These are phyloP conservation scores for Crithidia acanthocephali DNA, from an alignment of 208 protist genomes.

Conservation along the genomic window DNA sequence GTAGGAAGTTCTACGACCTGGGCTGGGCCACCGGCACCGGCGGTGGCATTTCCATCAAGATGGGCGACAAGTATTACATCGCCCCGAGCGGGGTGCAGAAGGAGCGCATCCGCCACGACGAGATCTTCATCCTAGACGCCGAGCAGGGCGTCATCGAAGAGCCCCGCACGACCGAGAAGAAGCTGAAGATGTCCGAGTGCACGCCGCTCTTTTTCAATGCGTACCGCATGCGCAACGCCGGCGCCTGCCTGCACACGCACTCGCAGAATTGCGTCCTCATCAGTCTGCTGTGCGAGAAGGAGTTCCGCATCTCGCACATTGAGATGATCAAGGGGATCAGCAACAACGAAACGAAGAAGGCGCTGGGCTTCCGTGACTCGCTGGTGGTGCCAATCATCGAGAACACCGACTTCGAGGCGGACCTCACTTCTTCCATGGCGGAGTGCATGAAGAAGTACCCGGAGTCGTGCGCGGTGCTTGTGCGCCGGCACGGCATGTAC, in stretches of 20 bases:
- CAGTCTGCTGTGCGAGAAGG: constrained; percentile 89
- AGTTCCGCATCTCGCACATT: constrained; percentile 95
- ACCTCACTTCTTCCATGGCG: constrained; percentile 80
- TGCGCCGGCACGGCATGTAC: constrained; percentile 96
- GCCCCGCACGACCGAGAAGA: constrained; percentile 37
- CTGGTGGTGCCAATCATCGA: constrained; percentile 97
- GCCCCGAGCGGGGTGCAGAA: constrained; percentile 96
- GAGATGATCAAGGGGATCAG: constrained; percentile 96
- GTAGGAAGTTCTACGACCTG: constrained; percentile 91
- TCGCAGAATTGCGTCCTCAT: constrained; percentile 81
- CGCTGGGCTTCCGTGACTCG: constrained; percentile 82
- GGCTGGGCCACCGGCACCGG: constrained; percentile 97
- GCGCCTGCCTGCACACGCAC: constrained; percentile 95
- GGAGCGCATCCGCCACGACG: constrained; percentile 90
- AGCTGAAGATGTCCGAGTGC: constrained; percentile 91
- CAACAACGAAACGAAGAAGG: constrained; percentile 56
- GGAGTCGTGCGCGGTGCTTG: constrained; percentile 91
- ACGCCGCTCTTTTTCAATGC: constrained; percentile 95
- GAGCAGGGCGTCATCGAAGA: constrained; percentile 54
- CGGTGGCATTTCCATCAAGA: constrained; percentile 93
- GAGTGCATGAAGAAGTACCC: constrained; percentile 92
- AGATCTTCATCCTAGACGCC: constrained; percentile 93
- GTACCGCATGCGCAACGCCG: constrained; percentile 84
- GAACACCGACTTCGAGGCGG: constrained; percentile 88
- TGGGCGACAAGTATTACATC: constrained; percentile 86